phyloP scores from a whole-genome alignment of 192 early-diverging fungal genomes.

The Phycomyces blakesleeanus region DNA sequence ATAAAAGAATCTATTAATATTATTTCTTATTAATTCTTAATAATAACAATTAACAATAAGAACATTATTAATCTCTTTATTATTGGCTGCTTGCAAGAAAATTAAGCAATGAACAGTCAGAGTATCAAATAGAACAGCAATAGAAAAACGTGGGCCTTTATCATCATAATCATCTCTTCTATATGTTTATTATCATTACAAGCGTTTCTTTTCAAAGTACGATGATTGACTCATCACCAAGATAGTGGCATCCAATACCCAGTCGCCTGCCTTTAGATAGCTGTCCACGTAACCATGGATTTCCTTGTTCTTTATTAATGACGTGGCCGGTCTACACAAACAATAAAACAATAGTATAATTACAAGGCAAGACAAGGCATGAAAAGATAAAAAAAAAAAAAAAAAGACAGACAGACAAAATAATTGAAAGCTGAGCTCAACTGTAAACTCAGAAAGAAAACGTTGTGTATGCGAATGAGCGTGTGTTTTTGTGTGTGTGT shows the following conservation, averaged over 20 bases:
- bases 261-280: constrained; percentile 55
- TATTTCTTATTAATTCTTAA: too few relatives aligned
- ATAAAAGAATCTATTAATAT: too few relatives aligned
- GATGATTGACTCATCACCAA: constrained; percentile 39
- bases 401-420: too few relatives aligned
- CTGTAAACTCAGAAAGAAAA: too few relatives aligned
- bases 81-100: neutral
- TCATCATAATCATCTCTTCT: neutral
- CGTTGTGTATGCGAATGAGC: too few relatives aligned
- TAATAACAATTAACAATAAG: too few relatives aligned
- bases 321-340: constrained; percentile 40
- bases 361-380: too few relatives aligned
- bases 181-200: neutral
- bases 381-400: too few relatives aligned
- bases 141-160: too few relatives aligned
- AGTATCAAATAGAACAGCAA: neutral
- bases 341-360: neutral
- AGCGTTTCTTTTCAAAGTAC: constrained; percentile 46
- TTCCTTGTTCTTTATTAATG: constrained; percentile 49
- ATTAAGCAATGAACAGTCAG: neutral
- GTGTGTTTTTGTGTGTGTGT: too few relatives aligned
- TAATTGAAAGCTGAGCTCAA: too few relatives aligned
- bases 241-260: constrained; percentile 45
- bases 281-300: constrained; percentile 41
- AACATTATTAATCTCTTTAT: too few relatives aligned